These are phyloP conservation scores for Leishmania tarentolae DNA, from an alignment of 208 protist genomes.

Conservation along the genomic window DNA sequence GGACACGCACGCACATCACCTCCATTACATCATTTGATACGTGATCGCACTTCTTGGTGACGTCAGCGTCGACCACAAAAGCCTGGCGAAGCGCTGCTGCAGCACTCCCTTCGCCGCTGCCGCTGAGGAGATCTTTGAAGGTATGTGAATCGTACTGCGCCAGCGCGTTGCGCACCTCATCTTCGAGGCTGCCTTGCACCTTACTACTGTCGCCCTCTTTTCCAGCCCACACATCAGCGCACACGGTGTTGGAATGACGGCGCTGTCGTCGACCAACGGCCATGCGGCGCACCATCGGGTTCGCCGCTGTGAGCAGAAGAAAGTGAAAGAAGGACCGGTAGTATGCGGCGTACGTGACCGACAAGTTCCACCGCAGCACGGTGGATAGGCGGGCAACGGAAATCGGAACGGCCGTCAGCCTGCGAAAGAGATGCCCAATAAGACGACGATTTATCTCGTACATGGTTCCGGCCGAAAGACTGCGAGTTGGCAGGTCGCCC, in stretches of 20 bases:
- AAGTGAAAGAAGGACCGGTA: conserved; percentile 63
- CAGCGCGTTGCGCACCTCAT: not conserved
- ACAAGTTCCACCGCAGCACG: conserved; percentile 50
- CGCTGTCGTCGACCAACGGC: conserved; percentile 26
- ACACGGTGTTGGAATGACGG: conserved; percentile 13
- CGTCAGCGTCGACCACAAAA: conserved; percentile 2
- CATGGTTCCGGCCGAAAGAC: conserved; percentile 14
- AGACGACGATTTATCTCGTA: conserved; percentile 14
- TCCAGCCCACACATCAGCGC: conserved; percentile 6
- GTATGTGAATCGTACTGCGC: not conserved
- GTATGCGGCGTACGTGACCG: conserved; percentile 33
- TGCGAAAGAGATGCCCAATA: conserved; percentile 22
- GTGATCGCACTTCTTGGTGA: not conserved
- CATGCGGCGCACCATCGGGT: conserved; percentile 42
- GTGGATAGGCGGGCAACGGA: conserved; percentile 47
- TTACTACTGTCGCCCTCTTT: not conserved
- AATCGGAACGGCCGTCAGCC: conserved; percentile 42
- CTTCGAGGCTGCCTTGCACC: not conserved
- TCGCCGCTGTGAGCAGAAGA: conserved; percentile 37
- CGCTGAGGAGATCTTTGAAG: conserved; percentile 22
- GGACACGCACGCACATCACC: conserved; percentile 31
- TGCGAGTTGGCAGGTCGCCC: not conserved
- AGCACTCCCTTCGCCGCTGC: conserved; percentile 4
- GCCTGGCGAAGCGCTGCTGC: conserved; percentile 8
- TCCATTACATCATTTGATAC: not conserved